phyloP scores from a whole-genome alignment of 176 grass and related monocot genomes.

The Triticum aestivum region DNA sequence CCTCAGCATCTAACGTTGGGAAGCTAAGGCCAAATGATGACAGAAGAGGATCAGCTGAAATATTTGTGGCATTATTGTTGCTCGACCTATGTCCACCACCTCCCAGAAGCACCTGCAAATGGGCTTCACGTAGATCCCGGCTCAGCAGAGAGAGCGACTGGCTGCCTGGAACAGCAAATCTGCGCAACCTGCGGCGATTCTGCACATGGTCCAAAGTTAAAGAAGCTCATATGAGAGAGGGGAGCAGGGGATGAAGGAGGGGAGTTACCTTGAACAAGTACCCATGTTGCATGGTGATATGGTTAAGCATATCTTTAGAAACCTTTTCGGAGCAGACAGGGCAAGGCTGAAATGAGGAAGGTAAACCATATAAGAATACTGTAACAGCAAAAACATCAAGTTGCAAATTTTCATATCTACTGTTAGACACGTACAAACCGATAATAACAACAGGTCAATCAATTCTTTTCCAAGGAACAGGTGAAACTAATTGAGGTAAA shows the following conservation, averaged over 20 bases:
- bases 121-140: constrained; percentile 82
- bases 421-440: background rate
- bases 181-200: constrained; percentile 69
- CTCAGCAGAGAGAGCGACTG: constrained; percentile 78
- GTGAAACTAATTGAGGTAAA: background rate
- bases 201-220: constrained; percentile 42
- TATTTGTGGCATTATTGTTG: constrained; percentile 60
- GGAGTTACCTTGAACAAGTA: constrained; percentile 79
- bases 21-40: constrained; percentile 82
- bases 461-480: background rate
- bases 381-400: background rate
- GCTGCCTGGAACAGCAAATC: constrained; percentile 76
- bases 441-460: background rate
- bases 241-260: background rate
- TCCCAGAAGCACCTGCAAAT: constrained; percentile 85
- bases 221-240: constrained; percentile 2
- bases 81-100: constrained; percentile 58
- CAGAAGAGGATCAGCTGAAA: constrained; percentile 81
- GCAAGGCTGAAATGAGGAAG: constrained; percentile 63
- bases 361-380: constrained; percentile 9
- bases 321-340: constrained; percentile 90
- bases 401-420: background rate
- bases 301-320: constrained; percentile 91
- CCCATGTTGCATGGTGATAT: constrained; percentile 89
- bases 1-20: constrained; percentile 60